Conservation (phyloP, 345 rosid species). For the Aquilaria yunnanensis region DNA sequence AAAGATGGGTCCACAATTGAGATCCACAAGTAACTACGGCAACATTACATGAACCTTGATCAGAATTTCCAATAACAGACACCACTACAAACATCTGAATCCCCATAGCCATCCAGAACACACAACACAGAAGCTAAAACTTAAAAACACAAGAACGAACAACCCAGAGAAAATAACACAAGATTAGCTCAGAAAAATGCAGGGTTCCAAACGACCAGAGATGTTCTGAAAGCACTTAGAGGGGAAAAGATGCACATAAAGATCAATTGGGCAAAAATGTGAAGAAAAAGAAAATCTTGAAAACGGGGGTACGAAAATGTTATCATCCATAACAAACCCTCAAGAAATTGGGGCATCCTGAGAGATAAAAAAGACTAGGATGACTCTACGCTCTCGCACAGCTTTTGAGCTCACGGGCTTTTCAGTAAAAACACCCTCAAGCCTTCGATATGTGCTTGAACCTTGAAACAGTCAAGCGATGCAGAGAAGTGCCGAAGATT, state of each 20-base stretch:
- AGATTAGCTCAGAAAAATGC: too few species aligned
- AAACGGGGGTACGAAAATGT: conserved; percentile 17
- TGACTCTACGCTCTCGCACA: conserved; percentile 59
- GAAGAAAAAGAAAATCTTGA: too few species aligned
- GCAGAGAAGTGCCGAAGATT: too few species aligned
- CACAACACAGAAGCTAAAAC: too few species aligned
- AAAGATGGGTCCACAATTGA: background rate
- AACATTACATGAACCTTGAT: background rate
- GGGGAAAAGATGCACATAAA: background rate
- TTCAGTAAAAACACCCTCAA: conserved; percentile 31
- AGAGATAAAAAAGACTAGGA: conserved; percentile 21
- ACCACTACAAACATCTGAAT: background rate
- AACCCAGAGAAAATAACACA: too few species aligned
- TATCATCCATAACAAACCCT: conserved; percentile 28
- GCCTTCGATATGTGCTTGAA: conserved; percentile 84
- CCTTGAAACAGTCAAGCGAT: too few species aligned
- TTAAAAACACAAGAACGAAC: too few species aligned
- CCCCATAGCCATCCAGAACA: too few species aligned
- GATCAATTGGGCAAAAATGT: background rate
- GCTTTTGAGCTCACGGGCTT: conserved; percentile 65
- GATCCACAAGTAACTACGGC: too few species aligned
- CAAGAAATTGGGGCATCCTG: conserved; percentile 23
- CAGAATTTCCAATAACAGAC: too few species aligned
- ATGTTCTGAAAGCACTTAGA: background rate
- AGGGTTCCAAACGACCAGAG: too few species aligned